Conservation (phyloP, 768 basidiomycete genomes). For the Podaxis sp. region DNA sequence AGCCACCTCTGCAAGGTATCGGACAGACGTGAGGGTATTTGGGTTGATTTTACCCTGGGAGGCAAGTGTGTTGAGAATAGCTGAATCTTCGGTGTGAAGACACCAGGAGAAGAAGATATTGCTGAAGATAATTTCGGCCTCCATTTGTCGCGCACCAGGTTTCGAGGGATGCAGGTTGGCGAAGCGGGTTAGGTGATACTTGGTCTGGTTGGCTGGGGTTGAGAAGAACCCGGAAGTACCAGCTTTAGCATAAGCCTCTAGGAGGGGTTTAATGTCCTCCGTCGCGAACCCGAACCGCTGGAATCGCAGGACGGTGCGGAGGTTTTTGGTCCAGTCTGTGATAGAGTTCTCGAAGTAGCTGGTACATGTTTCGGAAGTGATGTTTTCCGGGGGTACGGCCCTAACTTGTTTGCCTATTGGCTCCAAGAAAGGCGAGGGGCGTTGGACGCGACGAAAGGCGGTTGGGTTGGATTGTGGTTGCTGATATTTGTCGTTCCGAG, state of each 20-base stretch:
- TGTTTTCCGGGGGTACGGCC: background rate
- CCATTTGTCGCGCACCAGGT: background rate
- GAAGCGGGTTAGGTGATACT: conserved; percentile 5
- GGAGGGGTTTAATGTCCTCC: background rate
- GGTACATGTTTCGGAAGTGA: background rate
- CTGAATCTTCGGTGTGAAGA: background rate
- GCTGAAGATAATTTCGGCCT: conserved; percentile 9
- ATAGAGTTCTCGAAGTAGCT: background rate
- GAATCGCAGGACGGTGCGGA: background rate
- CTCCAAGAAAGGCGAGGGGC: background rate
- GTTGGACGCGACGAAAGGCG: background rate
- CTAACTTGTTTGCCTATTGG: background rate
- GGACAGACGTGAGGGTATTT: background rate
- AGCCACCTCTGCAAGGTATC: background rate
- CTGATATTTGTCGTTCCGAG: background rate
- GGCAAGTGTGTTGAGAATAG: background rate
- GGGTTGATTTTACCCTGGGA: background rate
- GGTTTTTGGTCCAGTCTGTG: background rate
- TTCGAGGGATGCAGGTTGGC: background rate
- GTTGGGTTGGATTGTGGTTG: background rate
- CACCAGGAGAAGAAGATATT: conserved; percentile 13
- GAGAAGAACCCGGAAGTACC: background rate
- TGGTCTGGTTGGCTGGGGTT: background rate
- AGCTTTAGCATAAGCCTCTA: conserved; percentile 1
- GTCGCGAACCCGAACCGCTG: background rate